Percentiles rank a stretch among this genome's conserved stretches.
Evolutionary conservation across 2,329 filamentous ascomycete species (phyloP).

Genomic region (Penicillium hordei): DNA sequence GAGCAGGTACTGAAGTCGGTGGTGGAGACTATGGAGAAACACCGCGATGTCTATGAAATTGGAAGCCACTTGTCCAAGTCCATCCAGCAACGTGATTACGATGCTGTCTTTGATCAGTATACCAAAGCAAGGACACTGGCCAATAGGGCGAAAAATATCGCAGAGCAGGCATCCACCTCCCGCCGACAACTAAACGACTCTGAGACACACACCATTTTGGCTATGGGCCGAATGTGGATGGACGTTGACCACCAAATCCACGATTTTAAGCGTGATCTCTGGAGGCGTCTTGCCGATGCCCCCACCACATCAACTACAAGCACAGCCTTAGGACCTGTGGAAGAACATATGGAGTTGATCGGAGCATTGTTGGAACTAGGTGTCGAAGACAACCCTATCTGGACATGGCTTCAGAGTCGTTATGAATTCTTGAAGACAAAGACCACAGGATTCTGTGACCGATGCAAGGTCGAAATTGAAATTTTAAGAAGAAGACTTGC

Average conservation of each 20-base stretch:
- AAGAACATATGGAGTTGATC: conserved; percentile 92
- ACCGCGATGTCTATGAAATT: conserved; percentile 79
- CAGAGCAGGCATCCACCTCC: conserved; percentile 55
- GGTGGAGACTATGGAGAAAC: conserved; percentile 71
- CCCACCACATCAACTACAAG: conserved; percentile 57
- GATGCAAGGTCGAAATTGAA: conserved; percentile 89
- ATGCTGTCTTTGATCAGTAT: conserved; percentile 83
- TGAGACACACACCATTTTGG: conserved; percentile 80
- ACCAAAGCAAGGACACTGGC: conserved; percentile 77
- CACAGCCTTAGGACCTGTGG: conserved; percentile 57
- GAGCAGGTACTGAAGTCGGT: conserved; percentile 83
- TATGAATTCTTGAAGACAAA: conserved; percentile 87
- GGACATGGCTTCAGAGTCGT: conserved; percentile 88
- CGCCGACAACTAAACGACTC: conserved; percentile 65
- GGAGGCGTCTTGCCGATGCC: conserved; percentile 73
- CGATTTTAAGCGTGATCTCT: conserved; percentile 82
- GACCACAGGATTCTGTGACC: conserved; percentile 75
- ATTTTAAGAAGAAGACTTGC: conserved; percentile 80
- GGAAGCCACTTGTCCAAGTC: conserved; percentile 75
- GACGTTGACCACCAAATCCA: conserved; percentile 88
- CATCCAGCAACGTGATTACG: conserved; percentile 89
- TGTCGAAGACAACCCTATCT: conserved; percentile 93
- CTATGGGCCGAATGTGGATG: conserved; percentile 91
- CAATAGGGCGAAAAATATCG: conserved; percentile 71
- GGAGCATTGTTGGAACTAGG: conserved; percentile 86